phyloP scores from a whole-genome alignment of 768 basidiomycete genomes.

The Phanerochaete carnosa region DNA sequence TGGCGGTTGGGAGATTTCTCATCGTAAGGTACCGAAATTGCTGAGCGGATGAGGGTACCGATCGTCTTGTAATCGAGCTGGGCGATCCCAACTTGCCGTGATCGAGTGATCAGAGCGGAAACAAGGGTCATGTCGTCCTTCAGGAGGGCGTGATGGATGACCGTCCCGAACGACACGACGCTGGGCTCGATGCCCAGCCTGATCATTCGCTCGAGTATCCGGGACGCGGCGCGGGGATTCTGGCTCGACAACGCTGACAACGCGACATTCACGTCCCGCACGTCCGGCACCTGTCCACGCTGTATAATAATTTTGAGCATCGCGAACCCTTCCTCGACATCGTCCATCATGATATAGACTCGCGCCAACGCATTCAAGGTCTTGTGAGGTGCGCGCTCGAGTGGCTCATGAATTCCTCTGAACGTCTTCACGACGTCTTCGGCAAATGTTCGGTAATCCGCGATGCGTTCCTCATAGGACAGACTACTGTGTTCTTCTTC shows the following conservation, averaged over 20 bases:
- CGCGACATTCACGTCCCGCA: constrained; percentile 63
- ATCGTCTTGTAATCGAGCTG: constrained; percentile 47
- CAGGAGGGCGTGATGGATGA: constrained; percentile 54
- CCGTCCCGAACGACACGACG: constrained; percentile 54
- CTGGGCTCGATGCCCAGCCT: constrained; percentile 47
- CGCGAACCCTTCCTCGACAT: constrained; percentile 42
- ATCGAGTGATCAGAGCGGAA: constrained; percentile 36
- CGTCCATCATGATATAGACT: constrained; percentile 55
- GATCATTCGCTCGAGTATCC: constrained; percentile 50
- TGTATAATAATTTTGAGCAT: constrained; percentile 43
- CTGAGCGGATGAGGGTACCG: constrained; percentile 43
- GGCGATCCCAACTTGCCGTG: constrained; percentile 32
- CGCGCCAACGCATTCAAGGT: constrained; percentile 60
- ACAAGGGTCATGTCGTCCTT: constrained; percentile 44
- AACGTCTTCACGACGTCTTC: constrained; percentile 44
- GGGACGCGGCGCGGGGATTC: constrained; percentile 42
- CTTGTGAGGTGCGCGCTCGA: constrained; percentile 44
- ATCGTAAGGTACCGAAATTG: constrained; percentile 22
- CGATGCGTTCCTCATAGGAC: constrained; percentile 22
- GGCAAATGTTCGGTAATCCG: constrained; percentile 34
- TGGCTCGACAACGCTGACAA: constrained; percentile 51
- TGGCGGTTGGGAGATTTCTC: constrained; percentile 14
- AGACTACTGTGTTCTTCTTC: constrained; percentile 8
- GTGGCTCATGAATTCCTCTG: constrained; percentile 40
- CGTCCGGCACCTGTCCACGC: constrained; percentile 54